Evolutionary conservation across 257 asterid genomes (phyloP), one percentile per base, ranked within the genome.

Genomic region (Coffea eugenioides): DNA sequence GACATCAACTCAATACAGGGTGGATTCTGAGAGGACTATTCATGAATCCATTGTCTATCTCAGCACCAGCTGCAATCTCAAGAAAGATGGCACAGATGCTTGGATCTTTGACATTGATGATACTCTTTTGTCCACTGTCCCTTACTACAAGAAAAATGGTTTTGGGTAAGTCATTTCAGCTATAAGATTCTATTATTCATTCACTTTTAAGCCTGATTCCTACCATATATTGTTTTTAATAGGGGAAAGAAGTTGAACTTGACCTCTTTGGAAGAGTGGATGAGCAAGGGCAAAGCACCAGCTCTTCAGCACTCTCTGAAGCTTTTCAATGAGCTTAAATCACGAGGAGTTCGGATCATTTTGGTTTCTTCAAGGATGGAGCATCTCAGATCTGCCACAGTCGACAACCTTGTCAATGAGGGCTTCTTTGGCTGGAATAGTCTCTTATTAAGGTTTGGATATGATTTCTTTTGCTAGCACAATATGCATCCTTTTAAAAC

Each of bases 71-170:
- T 90, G 95, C 78, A 69, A 80, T 52, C 46, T 90, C 77, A 81
- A 86, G 87, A 91, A 89, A 57, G 96, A 91, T 71, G 93, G 96
- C 10, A 41, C 66, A 1, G 94, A 90, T 74, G 93, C 92, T 1
- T 93, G 98, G 96, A 79, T 89, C 74, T 93, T 93, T 21, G 97
- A 93, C 76, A 75, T 92, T 41, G 97, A 92, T 75, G 98, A 93
- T 49, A 93, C 94, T 23, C 96, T 93, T 68, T 90, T 93, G 36
- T 93, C 97, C 57, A 88, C 93, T 9, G 77, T 90, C 31, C 94
- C 97, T 84, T 91, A 89, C 80, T 90, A 87, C 92, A 89, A 93
- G 91, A 87, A 86, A 69, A 87, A 90, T 34, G 90, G 92, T 2
- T 91, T 86, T 75, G 92, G 98, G 98, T 92, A 89, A 85, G 83